Conservation (phyloP, 352 stramenopile species). For the Plasmopara halstedii region DNA sequence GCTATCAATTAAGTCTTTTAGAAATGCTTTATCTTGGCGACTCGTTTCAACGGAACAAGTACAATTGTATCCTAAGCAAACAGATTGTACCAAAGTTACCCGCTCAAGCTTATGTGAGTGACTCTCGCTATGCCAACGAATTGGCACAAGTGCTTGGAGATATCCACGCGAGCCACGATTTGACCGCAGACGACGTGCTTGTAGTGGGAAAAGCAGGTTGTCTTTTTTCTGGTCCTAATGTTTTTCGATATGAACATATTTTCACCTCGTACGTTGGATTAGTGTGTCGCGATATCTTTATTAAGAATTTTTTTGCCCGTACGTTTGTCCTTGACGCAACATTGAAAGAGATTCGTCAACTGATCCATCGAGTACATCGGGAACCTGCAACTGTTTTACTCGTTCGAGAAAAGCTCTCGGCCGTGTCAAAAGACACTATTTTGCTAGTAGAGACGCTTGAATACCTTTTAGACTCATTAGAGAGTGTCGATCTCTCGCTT, state of each 20-base stretch:
- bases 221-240: slow-evolving; percentile 92
- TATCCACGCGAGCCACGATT: slow-evolving; percentile 90
- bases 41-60: slow-evolving; percentile 93
- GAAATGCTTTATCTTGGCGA: slow-evolving; percentile 95
- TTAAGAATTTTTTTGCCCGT: slow-evolving; percentile 96
- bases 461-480: slow-evolving; percentile 93
- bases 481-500: slow-evolving; percentile 67
- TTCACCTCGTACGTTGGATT: slow-evolving; percentile 95
- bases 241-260: slow-evolving; percentile 92
- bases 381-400: slow-evolving; percentile 80
- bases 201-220: slow-evolving; percentile 92
- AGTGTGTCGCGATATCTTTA: slow-evolving; percentile 95
- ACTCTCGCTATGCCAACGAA: slow-evolving; percentile 94
- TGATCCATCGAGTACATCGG: slow-evolving; percentile 82
- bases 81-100: slow-evolving; percentile 95
- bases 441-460: slow-evolving; percentile 94
- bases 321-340: slow-evolving; percentile 95
- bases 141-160: slow-evolving; percentile 93
- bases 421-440: slow-evolving; percentile 92
- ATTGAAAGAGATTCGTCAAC: slow-evolving; percentile 89
- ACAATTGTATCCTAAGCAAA: slow-evolving; percentile 96
- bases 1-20: slow-evolving; percentile 93
- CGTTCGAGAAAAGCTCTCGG: slow-evolving; percentile 89
- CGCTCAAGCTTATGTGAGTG: slow-evolving; percentile 92
- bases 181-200: slow-evolving; percentile 91